A percentile compares a stretch with the other conserved stretches of the same genome.
Evolutionary conservation across 495 filamentous ascomycete genomes (phyloP).

Genomic region (Parmelia sp.): DNA sequence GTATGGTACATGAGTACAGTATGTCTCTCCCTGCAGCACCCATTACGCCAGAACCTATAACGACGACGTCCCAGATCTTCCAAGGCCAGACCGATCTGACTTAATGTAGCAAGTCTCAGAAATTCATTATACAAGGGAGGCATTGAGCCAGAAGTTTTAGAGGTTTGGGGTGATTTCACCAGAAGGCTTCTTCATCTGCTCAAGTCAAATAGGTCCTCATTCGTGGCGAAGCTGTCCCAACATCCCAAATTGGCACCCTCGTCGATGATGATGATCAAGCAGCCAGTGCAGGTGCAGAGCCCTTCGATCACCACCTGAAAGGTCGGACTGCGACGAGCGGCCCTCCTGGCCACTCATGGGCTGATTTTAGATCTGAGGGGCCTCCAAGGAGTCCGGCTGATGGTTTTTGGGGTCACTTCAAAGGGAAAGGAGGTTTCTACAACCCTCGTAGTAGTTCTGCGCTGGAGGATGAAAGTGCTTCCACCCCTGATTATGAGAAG

Average conservation of each 20-base stretch:
- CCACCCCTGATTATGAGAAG: constrained; percentile 36
- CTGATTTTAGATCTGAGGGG: constrained; percentile 6
- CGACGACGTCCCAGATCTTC: constrained; percentile 1
- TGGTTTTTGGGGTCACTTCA: not conserved
- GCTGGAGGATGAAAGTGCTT: constrained; percentile 32
- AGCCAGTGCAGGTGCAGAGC: constrained; percentile 27
- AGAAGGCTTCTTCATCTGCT: constrained; percentile 24
- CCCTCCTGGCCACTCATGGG: constrained; percentile 9
- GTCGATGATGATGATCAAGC: constrained; percentile 23
- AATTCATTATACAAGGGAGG: constrained; percentile 58
- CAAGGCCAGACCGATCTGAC: constrained; percentile 13
- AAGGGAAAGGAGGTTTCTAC: constrained; percentile 14
- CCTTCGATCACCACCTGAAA: constrained; percentile 9
- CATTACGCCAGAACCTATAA: constrained; percentile 15
- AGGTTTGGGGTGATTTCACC: constrained; percentile 38
- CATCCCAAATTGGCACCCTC: constrained; percentile 24
- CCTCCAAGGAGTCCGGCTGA: constrained; percentile 5
- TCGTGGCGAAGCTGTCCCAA: constrained; percentile 36
- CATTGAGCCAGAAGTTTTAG: constrained; percentile 53
- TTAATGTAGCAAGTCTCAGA: constrained; percentile 50
- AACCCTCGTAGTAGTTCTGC: constrained; percentile 25
- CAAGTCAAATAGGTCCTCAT: constrained; percentile 44
- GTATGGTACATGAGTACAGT: constrained; percentile 39
- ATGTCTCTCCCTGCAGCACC: constrained; percentile 16
- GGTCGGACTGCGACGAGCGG: constrained; percentile 8